A percentile compares a stretch with the other conserved stretches of the same genome.
These are phyloP conservation scores for Umbelopsis sp. DNA, from an alignment of 192 early-diverging fungal species.

Conservation along the genomic window DNA sequence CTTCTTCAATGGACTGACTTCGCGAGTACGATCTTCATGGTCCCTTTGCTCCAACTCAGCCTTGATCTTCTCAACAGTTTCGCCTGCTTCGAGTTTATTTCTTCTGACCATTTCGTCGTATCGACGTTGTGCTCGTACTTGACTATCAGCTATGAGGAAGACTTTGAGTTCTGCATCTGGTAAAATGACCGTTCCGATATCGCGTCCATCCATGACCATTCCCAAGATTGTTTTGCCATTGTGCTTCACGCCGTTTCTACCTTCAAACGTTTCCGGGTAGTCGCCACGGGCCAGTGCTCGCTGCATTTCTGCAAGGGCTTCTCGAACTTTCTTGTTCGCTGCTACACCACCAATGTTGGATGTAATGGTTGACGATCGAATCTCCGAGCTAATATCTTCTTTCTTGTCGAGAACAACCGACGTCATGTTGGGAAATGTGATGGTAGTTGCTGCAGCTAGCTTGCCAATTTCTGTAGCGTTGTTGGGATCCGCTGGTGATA, in stretches of 20 bases:
- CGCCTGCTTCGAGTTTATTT: slow-evolving; percentile 22
- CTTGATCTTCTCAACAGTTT: slow-evolving; percentile 51
- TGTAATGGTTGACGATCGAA: slow-evolving; percentile 59
- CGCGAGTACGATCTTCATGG: slow-evolving; percentile 62
- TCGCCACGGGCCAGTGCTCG: slow-evolving; percentile 47
- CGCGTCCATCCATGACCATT: slow-evolving; percentile 85
- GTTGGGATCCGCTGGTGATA: slow-evolving; percentile 39
- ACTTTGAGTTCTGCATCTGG: slow-evolving; percentile 79
- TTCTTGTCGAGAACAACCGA: background rate
- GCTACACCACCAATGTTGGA: slow-evolving; percentile 62
- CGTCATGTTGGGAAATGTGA: slow-evolving; percentile 9
- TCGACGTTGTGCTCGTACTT: slow-evolving; percentile 68
- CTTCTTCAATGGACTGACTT: slow-evolving; percentile 68
- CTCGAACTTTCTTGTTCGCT: slow-evolving; percentile 54
- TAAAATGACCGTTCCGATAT: slow-evolving; percentile 77
- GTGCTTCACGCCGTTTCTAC: background rate
- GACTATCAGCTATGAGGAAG: slow-evolving; percentile 67
- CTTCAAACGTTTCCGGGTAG: slow-evolving; percentile 26
- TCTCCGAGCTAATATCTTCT: slow-evolving; percentile 64
- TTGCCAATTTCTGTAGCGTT: slow-evolving; percentile 39
- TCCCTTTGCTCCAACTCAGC: slow-evolving; percentile 69
- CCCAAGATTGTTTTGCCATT: slow-evolving; percentile 34
- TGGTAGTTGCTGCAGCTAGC: background rate
- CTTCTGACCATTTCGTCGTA: slow-evolving; percentile 57
- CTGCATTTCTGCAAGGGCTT: slow-evolving; percentile 56